These are phyloP conservation scores for Albatrellus sp. DNA, from an alignment of 1,284 basidiomycete genomes.

Conservation along the genomic window DNA sequence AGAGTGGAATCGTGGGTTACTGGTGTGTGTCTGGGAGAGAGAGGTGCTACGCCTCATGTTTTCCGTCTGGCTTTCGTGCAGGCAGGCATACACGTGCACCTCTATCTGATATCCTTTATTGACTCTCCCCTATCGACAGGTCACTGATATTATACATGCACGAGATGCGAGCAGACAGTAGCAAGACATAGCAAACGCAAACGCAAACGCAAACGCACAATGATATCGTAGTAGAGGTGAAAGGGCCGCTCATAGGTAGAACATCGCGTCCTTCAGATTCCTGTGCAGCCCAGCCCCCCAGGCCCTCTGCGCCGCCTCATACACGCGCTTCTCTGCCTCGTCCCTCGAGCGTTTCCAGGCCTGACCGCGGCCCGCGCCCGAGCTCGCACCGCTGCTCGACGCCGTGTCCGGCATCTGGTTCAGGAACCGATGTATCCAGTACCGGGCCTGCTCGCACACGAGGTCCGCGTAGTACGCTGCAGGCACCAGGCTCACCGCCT, in stretches of 20 bases:
- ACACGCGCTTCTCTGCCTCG: constrained; percentile 34
- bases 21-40: no score
- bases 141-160: no score
- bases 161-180: no score
- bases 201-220: no score
- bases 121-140: no score
- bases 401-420: constrained; percentile 32
- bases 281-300: constrained; percentile 58
- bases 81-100: no score
- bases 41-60: no score
- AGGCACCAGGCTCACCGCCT: constrained; percentile 64
- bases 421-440: constrained; percentile 57
- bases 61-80: no score
- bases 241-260: constrained; percentile 43
- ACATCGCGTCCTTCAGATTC: constrained; percentile 51
- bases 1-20: no score
- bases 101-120: no score
- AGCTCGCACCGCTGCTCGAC: constrained; percentile 18
- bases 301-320: constrained; percentile 32
- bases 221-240: no score
- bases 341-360: constrained; percentile 17
- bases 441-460: constrained; percentile 62
- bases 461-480: constrained; percentile 69
- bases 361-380: constrained; percentile 4
- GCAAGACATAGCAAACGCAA: no score